A percentile compares a stretch with the other conserved stretches of the same genome.
These are phyloP conservation scores for Tricharina praecox DNA, from an alignment of 495 filamentous ascomycete genomes.

Conservation along the genomic window DNA sequence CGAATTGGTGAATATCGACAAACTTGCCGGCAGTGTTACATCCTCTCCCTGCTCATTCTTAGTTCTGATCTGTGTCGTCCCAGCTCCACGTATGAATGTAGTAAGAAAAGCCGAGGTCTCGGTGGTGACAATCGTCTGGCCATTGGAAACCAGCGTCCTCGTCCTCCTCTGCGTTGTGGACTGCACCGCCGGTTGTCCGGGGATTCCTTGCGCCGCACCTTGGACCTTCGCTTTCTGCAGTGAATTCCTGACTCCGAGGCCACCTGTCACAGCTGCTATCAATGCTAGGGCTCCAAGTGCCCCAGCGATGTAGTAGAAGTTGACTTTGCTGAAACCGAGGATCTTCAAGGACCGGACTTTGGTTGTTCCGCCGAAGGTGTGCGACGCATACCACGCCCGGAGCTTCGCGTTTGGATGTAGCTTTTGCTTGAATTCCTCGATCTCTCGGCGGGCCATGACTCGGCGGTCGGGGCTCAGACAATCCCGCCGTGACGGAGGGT, in stretches of 20 bases:
- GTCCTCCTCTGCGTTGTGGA: slow-evolving; percentile 10
- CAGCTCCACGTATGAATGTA: slow-evolving; percentile 18
- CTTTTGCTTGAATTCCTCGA: slow-evolving; percentile 17
- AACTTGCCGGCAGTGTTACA: slow-evolving; percentile 10
- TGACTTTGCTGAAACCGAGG: slow-evolving; percentile 18
- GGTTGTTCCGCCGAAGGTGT: slow-evolving; percentile 25
- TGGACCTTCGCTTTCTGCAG: slow-evolving; percentile 7
- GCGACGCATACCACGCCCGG: slow-evolving; percentile 18
- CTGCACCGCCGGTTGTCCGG: slow-evolving; percentile 13
- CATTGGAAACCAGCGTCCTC: slow-evolving; percentile 15
- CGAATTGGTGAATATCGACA: slow-evolving; percentile 14
- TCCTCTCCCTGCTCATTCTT: slow-evolving; percentile 11
- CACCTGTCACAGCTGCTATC: slow-evolving; percentile 9
- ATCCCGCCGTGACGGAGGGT: not conserved
- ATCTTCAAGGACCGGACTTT: slow-evolving; percentile 22
- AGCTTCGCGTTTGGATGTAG: slow-evolving; percentile 16
- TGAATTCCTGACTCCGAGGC: slow-evolving; percentile 11
- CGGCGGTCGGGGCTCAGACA: not conserved
- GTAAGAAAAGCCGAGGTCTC: slow-evolving; percentile 15
- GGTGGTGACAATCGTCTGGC: slow-evolving; percentile 14
- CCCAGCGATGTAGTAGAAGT: slow-evolving; percentile 21
- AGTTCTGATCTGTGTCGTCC: slow-evolving; percentile 12
- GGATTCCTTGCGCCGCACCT: slow-evolving; percentile 10
- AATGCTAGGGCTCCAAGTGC: slow-evolving; percentile 5
- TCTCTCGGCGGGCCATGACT: slow-evolving; percentile 7